Evolutionary conservation across 352 stramenopile species (phyloP).

Genomic region (Elongisporangium prolatum): DNA sequence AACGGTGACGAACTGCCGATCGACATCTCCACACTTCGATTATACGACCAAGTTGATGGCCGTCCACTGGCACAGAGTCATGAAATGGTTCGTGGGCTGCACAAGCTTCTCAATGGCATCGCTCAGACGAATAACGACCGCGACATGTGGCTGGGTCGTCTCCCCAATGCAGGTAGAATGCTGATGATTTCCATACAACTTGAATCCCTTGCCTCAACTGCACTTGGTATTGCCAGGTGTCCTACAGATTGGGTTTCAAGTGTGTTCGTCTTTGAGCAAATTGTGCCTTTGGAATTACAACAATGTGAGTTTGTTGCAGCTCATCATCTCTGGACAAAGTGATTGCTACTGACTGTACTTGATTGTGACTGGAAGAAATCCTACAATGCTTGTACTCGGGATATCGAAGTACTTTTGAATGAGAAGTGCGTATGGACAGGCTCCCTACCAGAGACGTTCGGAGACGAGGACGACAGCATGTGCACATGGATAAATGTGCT

Average conservation of each 20-base stretch:
- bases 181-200: not conserved
- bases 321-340: not conserved
- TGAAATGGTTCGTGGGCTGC: slow-evolving; percentile 63
- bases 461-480: slow-evolving; percentile 52
- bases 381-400: slow-evolving; percentile 42
- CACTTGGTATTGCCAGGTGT: slow-evolving; percentile 19
- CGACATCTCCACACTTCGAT: slow-evolving; percentile 30
- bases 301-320: slow-evolving; percentile 29
- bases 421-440: slow-evolving; percentile 68
- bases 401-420: slow-evolving; percentile 62
- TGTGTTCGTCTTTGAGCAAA: slow-evolving; percentile 39
- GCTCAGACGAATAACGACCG: slow-evolving; percentile 59
- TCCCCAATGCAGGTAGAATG: slow-evolving; percentile 42
- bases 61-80: slow-evolving; percentile 46
- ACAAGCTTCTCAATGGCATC: slow-evolving; percentile 51
- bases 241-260: slow-evolving; percentile 51
- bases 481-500: slow-evolving; percentile 70
- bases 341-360: not conserved
- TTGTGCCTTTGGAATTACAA: slow-evolving; percentile 85
- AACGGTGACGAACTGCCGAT: slow-evolving; percentile 55
- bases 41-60: slow-evolving; percentile 47
- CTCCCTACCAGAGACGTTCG: slow-evolving; percentile 68
- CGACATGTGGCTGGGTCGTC: slow-evolving; percentile 72
- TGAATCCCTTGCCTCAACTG: not conserved
- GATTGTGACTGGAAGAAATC: slow-evolving; percentile 17